Evolutionary conservation across 83 land plant genomes (phyloP).

Genomic region (Isoetes engelmannii): DNA sequence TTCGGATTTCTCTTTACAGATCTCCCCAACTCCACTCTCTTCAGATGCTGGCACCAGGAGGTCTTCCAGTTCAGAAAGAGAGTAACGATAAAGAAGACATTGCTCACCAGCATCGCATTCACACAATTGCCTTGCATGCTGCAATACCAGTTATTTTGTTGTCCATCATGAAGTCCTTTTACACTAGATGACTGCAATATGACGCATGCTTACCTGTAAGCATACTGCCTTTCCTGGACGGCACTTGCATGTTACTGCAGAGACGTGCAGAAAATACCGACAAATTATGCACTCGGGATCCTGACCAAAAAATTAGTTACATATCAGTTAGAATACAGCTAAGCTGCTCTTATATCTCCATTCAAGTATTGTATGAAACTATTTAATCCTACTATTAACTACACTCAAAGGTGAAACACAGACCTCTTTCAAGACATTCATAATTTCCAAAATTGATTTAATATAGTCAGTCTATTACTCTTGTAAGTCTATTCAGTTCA

Average conservation of each 20-base stretch:
- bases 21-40: not conserved
- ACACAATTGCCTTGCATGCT: slow-evolving; percentile 90
- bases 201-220: slow-evolving; percentile 46
- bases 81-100: slow-evolving; percentile 71
- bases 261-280: slow-evolving; percentile 62
- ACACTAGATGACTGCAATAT: not conserved
- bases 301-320: slow-evolving; percentile 26
- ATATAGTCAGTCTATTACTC: too few relatives aligned
- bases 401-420: too few relatives aligned
- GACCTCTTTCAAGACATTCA: too few relatives aligned
- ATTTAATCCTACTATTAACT: too few relatives aligned
- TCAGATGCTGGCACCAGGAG: slow-evolving; percentile 28
- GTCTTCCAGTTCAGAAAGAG: slow-evolving; percentile 71
- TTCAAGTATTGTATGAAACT: too few relatives aligned
- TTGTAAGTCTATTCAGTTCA: too few relatives aligned
- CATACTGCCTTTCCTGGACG: slow-evolving; percentile 70
- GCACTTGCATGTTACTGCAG: slow-evolving; percentile 70
- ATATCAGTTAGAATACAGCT: too few relatives aligned
- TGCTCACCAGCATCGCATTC: slow-evolving; percentile 69
- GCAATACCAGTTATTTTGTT: slow-evolving; percentile 21
- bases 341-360: too few relatives aligned
- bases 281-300: slow-evolving; percentile 81
- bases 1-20: too few relatives aligned
- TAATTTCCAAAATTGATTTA: too few relatives aligned
- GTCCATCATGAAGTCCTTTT: not conserved